These are phyloP conservation scores for Ustilago cynodontis DNA, from an alignment of 1,284 basidiomycete genomes.

Conservation along the genomic window DNA sequence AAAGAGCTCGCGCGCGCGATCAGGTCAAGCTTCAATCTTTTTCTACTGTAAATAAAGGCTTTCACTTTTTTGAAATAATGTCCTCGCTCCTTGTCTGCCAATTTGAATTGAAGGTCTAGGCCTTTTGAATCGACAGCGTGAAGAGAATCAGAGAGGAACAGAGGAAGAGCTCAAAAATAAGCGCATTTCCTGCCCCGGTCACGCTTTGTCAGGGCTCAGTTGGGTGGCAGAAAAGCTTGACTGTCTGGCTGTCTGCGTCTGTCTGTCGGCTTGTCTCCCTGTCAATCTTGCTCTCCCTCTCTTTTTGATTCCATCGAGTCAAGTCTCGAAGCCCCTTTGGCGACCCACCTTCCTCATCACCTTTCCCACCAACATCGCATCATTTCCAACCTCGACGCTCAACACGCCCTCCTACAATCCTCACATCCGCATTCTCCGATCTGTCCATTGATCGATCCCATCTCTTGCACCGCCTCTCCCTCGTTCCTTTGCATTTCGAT, in stretches of 20 bases:
- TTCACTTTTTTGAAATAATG: constrained; percentile 6
- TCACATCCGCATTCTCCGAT: not conserved
- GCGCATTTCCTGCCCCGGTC: constrained; percentile 4
- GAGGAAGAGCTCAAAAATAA: not conserved
- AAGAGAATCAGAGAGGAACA: not conserved
- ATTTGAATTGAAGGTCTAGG: constrained; percentile 1
- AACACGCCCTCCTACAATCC: constrained; percentile 20
- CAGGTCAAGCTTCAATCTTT: not conserved
- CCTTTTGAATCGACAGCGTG: not conserved
- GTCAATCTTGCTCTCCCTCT: not conserved
- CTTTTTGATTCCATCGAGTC: too few relatives aligned
- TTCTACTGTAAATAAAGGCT: too few relatives aligned
- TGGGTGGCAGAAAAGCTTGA: constrained; percentile 8
- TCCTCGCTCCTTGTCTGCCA: not conserved
- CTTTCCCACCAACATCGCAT: not conserved
- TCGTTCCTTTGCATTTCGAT: not conserved
- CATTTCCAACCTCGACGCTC: not conserved
- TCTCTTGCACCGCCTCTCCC: not conserved
- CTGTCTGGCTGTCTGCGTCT: not conserved
- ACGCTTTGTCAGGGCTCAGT: not conserved
- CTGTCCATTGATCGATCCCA: not conserved
- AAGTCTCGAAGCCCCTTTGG: too few relatives aligned
- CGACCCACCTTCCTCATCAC: not conserved
- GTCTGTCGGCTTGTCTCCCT: not conserved
- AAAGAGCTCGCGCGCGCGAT: constrained; percentile 1